Evolutionary conservation across 805 yeast species (phyloP), one percentile per base, ranked within the genome.

Genomic region (Yamadazyma philogaea): DNA sequence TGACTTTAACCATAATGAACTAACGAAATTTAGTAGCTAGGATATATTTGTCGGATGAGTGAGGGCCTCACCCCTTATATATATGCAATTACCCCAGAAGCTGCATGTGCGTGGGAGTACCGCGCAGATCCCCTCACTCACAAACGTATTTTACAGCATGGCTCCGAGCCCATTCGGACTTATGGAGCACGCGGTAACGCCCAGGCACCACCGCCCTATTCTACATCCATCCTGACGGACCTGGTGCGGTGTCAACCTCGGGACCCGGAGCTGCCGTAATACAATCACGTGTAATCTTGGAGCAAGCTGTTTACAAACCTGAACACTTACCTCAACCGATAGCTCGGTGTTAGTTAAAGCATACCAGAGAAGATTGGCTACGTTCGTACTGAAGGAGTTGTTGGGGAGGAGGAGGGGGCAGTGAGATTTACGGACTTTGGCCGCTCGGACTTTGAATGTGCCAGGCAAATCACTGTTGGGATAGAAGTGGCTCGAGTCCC

Each of bases 1-100:
- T 77, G 41, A 87, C 95, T 73, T 87, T 88, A 43, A 70, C 74
- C 75, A 70, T 70, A 34, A 32, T 35, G 12, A 27, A 41, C 28
- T 24, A 24, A 24, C 28, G 12, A 24, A 30, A 34, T 30, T 28
- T 33, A 27, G 34, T 11, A 10, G 31, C 16, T 22, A 27, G 28
- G 6, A 14, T 21, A 16, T 12, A 39, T 20, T 20, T 6, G 15
- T 6, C n/a, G 22, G 16, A n/a, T 19, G 22, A 26, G 21, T 32
- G 24, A 26, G 21, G 24, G 17, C n/a, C 15, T 30, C 19, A 22
- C 42, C 42, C 45, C 39, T 30, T 38, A 36, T 42, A 42, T n/a
- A n/a, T 42, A 26, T 24, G 26, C 36, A 4, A 12, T 37, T 42
- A 42, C 45, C 45, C 45, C 45, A 42, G 45, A 42, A 33, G 30